These are phyloP conservation scores for Hemisphaericaspora lyxosophila DNA, from an alignment of 1,139 yeast species.

Conservation along the genomic window DNA sequence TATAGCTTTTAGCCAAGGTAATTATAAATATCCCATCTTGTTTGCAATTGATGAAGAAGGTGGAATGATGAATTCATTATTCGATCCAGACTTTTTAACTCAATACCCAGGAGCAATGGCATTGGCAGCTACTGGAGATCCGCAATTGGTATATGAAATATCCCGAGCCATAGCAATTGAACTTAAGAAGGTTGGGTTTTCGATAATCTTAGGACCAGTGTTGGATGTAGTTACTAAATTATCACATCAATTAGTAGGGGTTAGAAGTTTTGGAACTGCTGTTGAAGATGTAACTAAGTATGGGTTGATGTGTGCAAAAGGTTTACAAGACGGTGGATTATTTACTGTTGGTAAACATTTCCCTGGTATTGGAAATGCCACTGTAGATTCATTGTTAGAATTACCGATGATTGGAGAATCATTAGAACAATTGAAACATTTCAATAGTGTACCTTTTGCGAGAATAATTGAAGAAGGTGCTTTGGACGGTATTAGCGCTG, in stretches of 20 bases:
- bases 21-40: constrained; percentile 56
- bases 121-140: constrained; percentile 55
- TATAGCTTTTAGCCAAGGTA: constrained; percentile 51
- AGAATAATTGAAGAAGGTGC: constrained; percentile 47
- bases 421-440: constrained; percentile 51
- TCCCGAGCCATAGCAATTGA: constrained; percentile 58
- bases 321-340: constrained; percentile 57
- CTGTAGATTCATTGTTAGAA: constrained; percentile 57
- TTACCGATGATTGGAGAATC: constrained; percentile 61
- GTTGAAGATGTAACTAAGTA: constrained; percentile 57
- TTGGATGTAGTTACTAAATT: constrained; percentile 61
- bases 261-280: constrained; percentile 62
- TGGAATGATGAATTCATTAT: constrained; percentile 64
- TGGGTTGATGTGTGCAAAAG: constrained; percentile 56
- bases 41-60: constrained; percentile 85
- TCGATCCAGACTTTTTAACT: constrained; percentile 51
- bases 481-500: constrained; percentile 59
- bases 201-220: constrained; percentile 62
- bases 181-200: constrained; percentile 54
- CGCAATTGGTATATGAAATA: constrained; percentile 51
- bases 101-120: constrained; percentile 73
- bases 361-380: constrained; percentile 67
- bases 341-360: constrained; percentile 63
- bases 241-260: constrained; percentile 59
- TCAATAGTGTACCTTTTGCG: constrained; percentile 55